Evolutionary conservation across 1,284 basidiomycete genomes (phyloP).

Genomic region (Pseudozyma pruni): DNA sequence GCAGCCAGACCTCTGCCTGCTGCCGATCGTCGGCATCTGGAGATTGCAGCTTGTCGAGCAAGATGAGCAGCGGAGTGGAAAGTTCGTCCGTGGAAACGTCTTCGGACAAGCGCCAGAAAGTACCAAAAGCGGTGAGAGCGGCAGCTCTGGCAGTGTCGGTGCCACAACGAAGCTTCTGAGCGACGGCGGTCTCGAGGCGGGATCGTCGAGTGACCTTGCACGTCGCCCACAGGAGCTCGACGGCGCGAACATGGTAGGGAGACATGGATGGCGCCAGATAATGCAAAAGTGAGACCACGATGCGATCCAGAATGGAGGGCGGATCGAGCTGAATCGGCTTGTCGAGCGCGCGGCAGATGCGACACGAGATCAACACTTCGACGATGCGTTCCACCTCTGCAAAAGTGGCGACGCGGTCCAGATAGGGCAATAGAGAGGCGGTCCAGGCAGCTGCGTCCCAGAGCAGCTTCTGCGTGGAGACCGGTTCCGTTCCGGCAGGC

Average conservation of each 20-base stretch:
- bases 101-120: conserved; percentile 90
- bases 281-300: conserved; percentile 74
- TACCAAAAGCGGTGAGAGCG: conserved; percentile 87
- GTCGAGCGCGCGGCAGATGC: conserved; percentile 45
- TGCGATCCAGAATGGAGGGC: conserved; percentile 25
- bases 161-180: conserved; percentile 26
- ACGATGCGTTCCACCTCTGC: conserved; percentile 48
- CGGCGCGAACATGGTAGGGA: conserved; percentile 82
- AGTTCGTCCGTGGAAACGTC: conserved; percentile 56
- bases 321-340: conserved; percentile 30
- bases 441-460: conserved; percentile 40
- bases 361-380: conserved; percentile 48
- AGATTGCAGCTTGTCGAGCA: conserved; percentile 78
- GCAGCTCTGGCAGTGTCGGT: conserved; percentile 60
- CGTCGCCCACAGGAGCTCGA: conserved; percentile 82
- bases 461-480: conserved; percentile 15
- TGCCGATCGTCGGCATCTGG: conserved; percentile 42
- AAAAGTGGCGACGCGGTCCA: conserved; percentile 34
- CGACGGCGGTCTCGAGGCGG: conserved; percentile 43
- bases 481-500: background rate
- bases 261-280: conserved; percentile 78
- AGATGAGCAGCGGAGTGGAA: conserved; percentile 80
- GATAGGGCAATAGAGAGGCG: conserved; percentile 17
- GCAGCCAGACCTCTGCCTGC: conserved; percentile 55
- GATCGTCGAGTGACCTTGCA: conserved; percentile 27